These are phyloP conservation scores for Tripterygium wilfordii DNA, from an alignment of 177 flowering plant genomes.

Conservation along the genomic window DNA sequence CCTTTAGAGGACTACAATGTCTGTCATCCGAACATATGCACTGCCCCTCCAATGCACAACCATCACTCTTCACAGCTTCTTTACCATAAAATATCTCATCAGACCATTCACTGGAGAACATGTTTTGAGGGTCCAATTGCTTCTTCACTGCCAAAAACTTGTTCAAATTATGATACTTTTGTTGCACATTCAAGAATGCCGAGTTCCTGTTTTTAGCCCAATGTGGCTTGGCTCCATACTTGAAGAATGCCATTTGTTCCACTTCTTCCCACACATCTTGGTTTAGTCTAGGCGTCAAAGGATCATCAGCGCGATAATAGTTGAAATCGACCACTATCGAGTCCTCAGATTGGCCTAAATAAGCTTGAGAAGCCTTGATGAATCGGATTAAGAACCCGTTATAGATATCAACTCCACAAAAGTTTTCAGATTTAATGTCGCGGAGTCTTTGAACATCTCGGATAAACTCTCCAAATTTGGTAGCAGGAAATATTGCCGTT, in stretches of 20 bases:
- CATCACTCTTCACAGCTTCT: conserved; percentile 33
- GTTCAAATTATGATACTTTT: conserved; percentile 45
- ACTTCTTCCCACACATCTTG: conserved; percentile 82
- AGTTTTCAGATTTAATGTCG: conserved; percentile 48
- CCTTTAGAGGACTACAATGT: conserved; percentile 67
- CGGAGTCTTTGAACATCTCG: conserved; percentile 58
- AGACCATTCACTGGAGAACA: conserved; percentile 73
- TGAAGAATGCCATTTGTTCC: conserved; percentile 90
- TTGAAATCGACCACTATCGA: conserved; percentile 82
- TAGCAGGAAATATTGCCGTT: conserved; percentile 60
- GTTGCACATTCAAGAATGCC: conserved; percentile 57
- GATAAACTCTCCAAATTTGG: conserved; percentile 53
- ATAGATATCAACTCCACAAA: conserved; percentile 77
- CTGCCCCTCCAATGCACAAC: conserved; percentile 80
- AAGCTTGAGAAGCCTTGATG: conserved; percentile 64
- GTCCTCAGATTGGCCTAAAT: conserved; percentile 73
- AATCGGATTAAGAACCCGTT: conserved; percentile 75
- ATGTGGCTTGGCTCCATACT: conserved; percentile 78
- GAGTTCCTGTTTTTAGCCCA: conserved; percentile 88
- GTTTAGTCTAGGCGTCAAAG: conserved; percentile 60
- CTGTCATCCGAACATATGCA: conserved; percentile 78
- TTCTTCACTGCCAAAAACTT: conserved; percentile 57
- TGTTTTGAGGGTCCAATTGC: conserved; percentile 48
- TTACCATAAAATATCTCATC: conserved; percentile 54
- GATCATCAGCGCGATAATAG: conserved; percentile 64